These are phyloP conservation scores for Myriosclerotinia curreyana DNA, from an alignment of 2,329 filamentous ascomycete species.

Conservation along the genomic window DNA sequence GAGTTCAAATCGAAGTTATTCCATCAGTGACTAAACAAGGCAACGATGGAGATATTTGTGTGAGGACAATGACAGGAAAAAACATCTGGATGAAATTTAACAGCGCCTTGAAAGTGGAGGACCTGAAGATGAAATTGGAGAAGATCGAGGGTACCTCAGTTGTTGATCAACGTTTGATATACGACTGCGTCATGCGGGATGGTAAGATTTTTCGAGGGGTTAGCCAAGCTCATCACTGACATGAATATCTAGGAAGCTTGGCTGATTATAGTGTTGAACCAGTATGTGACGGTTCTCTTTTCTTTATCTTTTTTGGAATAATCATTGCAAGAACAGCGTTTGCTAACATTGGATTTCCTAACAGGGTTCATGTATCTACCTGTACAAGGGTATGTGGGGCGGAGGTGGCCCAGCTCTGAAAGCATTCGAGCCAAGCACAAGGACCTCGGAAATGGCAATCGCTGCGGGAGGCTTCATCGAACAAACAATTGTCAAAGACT, in stretches of 20 bases:
- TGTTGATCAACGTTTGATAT: neutral
- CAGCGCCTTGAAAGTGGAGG: neutral
- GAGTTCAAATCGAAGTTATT: slow-evolving; percentile 18
- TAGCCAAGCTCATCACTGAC: neutral
- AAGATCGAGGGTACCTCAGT: neutral
- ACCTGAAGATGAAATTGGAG: neutral
- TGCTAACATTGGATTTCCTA: neutral
- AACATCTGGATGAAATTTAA: slow-evolving; percentile 45
- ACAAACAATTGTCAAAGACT: slow-evolving; percentile 16
- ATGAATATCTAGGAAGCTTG: neutral
- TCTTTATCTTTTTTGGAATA: neutral
- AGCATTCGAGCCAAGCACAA: neutral
- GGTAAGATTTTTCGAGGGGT: neutral
- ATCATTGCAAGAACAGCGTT: neutral
- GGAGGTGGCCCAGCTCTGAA: neutral
- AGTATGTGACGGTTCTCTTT: neutral
- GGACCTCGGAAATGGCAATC: neutral
- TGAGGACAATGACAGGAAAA: slow-evolving; percentile 65
- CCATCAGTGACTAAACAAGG: neutral
- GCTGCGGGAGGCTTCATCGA: neutral
- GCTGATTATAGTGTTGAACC: neutral
- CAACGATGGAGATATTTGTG: slow-evolving; percentile 51
- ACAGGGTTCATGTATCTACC: neutral
- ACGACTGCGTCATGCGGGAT: neutral
- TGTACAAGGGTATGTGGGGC: neutral